Evolutionary conservation across 441 rosid genomes (phyloP), one percentile per base, ranked within the genome.

Genomic region (Croton setiger): DNA sequence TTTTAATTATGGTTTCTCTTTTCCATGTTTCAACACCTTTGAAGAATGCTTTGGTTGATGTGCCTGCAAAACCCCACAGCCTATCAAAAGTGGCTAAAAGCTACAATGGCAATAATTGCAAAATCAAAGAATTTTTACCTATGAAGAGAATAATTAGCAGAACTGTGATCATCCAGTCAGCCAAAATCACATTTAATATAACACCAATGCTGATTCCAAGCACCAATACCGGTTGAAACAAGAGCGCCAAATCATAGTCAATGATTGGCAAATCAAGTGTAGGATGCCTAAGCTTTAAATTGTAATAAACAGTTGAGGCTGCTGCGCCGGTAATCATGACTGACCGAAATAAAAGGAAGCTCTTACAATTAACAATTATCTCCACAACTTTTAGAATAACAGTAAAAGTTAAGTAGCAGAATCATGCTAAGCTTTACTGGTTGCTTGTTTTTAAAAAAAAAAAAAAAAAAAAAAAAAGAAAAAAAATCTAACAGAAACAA

Each of bases 101-200:
- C 60, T 4, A 48, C 20, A 27, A 49, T 10, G 11, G 17, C 1
- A 67, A 67, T 27, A 43, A 7, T 15, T 53, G 21, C 12, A 14
- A 55, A 47, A 9, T 15, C 47, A 55, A 45, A 64, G 13, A 31
- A 31, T 10, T 7, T 45, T n/a, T 77, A 86, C 91, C 85, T 44
- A 84, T 18, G 74, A 83, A 84, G 14, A 84, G 70, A 35, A 84
- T 39, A 21, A 86, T 86, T 37, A 86, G 70, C 77, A 86, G 69
- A 63, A 78, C 52, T 17, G 85, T 84, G 82, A 86, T 86, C 88
- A 83, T 81, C 91, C 88, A 84, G 62, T 84, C 88, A 3, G 91
- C 84, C 64, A 86, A 83, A 45, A 86, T 70, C 51, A 86, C 87
- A 67, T 84, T 86, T 44, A 80, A 83, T 55, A 74, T 69, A n/a